A percentile compares a stretch with the other conserved stretches of the same genome.
These are phyloP conservation scores for Bretschneidera sinensis DNA, from an alignment of 345 rosid genomes.

Conservation along the genomic window DNA sequence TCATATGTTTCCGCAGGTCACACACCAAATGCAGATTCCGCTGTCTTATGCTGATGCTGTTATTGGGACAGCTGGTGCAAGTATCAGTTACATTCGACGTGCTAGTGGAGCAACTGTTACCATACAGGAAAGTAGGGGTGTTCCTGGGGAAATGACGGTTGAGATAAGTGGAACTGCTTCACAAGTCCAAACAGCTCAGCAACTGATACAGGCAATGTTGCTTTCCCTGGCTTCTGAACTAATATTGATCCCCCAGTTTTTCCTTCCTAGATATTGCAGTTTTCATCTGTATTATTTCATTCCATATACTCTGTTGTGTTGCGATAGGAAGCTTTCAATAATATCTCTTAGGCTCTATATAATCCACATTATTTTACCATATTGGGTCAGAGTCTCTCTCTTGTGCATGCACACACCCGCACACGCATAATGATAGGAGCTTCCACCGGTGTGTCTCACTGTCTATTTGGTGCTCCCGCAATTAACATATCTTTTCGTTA, in stretches of 20 bases:
- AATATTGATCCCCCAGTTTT: constrained; percentile 4
- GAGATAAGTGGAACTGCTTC: constrained; percentile 97
- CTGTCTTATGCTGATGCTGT: constrained; percentile 96
- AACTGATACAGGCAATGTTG: constrained; percentile 77
- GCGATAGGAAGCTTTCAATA: not conserved
- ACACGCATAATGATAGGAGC: too few species aligned
- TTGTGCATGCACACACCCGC: too few species aligned
- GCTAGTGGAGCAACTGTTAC: constrained; percentile 97
- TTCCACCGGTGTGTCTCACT: too few species aligned
- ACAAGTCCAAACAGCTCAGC: constrained; percentile 98
- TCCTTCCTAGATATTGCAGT: not conserved
- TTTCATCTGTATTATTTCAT: not conserved
- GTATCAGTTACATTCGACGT: constrained; percentile 93
- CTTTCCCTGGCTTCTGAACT: not conserved
- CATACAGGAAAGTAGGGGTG: constrained; percentile 93
- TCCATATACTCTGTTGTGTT: constrained; percentile 1
- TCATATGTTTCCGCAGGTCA: constrained; percentile 43
- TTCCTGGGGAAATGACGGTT: constrained; percentile 97
- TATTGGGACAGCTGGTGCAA: constrained; percentile 92
- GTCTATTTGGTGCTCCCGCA: too few species aligned
- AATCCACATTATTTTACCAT: not conserved
- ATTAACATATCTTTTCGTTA: too few species aligned
- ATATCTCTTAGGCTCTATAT: not conserved
- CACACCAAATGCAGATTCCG: constrained; percentile 94
- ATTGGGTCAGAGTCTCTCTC: not conserved